These are phyloP conservation scores for Alisma plantagoaquatica DNA, from an alignment of 106 monocot genomes.

Conservation along the genomic window DNA sequence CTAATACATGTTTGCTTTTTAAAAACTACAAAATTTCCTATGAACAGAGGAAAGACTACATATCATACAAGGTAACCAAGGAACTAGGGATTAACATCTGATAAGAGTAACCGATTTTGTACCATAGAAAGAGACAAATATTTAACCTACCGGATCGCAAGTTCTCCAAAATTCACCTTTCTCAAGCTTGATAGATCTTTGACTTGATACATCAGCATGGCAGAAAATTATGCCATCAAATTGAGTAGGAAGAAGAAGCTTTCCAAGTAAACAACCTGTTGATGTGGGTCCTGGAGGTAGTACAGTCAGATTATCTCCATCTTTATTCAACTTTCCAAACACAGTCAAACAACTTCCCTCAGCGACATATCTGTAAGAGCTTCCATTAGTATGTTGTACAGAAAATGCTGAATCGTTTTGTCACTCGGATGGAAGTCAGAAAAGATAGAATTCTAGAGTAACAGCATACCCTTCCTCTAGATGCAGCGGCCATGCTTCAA, in stretches of 20 bases:
- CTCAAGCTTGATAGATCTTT: no score
- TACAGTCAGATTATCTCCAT: slow-evolving; percentile 28
- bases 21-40: no score
- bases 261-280: slow-evolving; percentile 41
- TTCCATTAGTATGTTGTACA: not conserved
- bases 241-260: slow-evolving; percentile 64
- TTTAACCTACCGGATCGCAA: no score
- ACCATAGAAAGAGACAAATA: no score
- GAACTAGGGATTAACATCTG: no score
- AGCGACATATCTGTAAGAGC: slow-evolving; percentile 43
- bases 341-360: slow-evolving; percentile 66
- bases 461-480: slow-evolving; percentile 64
- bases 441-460: not conserved
- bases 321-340: slow-evolving; percentile 55
- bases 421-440: not conserved
- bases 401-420: not conserved
- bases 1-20: no score
- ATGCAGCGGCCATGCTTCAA: slow-evolving; percentile 27
- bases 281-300: slow-evolving; percentile 50
- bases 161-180: no score
- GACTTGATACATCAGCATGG: no score
- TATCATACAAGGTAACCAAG: no score
- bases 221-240: slow-evolving; percentile 62
- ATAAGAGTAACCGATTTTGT: no score
- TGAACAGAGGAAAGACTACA: no score